Percentiles rank a stretch among this genome's conserved stretches.
These are phyloP conservation scores for Gliomastix tumulicola DNA, from an alignment of 2,329 filamentous ascomycete species.

Conservation along the genomic window DNA sequence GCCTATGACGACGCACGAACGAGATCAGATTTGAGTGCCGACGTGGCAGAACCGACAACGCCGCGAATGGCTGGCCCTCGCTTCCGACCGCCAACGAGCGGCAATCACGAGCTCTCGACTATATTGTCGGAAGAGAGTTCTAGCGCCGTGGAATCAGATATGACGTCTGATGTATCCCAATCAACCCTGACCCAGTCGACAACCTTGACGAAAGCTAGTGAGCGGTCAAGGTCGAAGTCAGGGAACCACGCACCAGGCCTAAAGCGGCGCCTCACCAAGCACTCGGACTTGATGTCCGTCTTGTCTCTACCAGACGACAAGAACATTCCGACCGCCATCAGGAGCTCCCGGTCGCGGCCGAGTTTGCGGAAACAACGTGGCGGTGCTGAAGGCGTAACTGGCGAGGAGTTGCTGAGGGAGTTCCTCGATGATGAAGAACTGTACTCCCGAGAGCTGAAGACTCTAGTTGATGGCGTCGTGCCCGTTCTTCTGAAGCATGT, in stretches of 20 bases:
- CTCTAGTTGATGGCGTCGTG: slow-evolving; percentile 89
- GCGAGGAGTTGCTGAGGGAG: slow-evolving; percentile 71
- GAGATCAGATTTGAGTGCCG: slow-evolving; percentile 2
- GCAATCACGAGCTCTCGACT: slow-evolving; percentile 48
- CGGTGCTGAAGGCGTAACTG: slow-evolving; percentile 58
- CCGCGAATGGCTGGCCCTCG: slow-evolving; percentile 23
- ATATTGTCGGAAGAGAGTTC: slow-evolving; percentile 46
- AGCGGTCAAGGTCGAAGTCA: slow-evolving; percentile 29
- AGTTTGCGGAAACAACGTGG: slow-evolving; percentile 71
- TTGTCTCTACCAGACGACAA: slow-evolving; percentile 64
- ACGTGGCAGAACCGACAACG: slow-evolving; percentile 11
- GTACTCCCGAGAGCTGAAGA: slow-evolving; percentile 86
- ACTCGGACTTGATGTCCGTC: slow-evolving; percentile 90
- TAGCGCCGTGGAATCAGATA: slow-evolving; percentile 38
- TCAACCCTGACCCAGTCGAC: slow-evolving; percentile 48
- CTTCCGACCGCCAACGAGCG: slow-evolving; percentile 43
- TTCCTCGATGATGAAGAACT: slow-evolving; percentile 77
- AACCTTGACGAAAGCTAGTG: slow-evolving; percentile 37
- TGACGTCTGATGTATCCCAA: slow-evolving; percentile 37
- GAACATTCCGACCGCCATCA: slow-evolving; percentile 49
- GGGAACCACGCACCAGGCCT: slow-evolving; percentile 44
- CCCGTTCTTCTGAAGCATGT: slow-evolving; percentile 85
- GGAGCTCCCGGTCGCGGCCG: slow-evolving; percentile 67
- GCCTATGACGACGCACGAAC: slow-evolving; percentile 8
- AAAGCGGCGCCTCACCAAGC: slow-evolving; percentile 76